These are phyloP conservation scores for Cladosporium cucumerinum DNA, from an alignment of 2,329 filamentous ascomycete species.

Conservation along the genomic window DNA sequence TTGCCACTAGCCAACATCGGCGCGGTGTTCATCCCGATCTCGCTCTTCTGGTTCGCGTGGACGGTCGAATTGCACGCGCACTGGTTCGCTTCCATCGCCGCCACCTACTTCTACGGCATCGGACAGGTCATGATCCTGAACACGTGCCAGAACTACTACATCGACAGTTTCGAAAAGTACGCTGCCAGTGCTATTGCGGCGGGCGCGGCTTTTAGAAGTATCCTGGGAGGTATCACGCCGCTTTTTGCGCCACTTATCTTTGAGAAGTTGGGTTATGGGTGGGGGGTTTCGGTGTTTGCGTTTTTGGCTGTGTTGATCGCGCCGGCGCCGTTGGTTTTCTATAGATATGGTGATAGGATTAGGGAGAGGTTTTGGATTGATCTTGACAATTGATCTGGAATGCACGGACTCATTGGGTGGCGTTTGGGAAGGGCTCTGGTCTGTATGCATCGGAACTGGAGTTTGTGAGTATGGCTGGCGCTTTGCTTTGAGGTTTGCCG, in stretches of 20 bases:
- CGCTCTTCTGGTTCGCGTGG: slow-evolving; percentile 47
- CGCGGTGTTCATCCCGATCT: slow-evolving; percentile 41
- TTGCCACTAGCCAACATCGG: slow-evolving; percentile 47
- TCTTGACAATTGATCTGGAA: slow-evolving; percentile 17
- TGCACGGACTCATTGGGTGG: not conserved
- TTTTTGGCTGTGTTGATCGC: slow-evolving; percentile 46
- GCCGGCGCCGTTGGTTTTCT: slow-evolving; percentile 51
- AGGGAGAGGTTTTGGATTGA: slow-evolving; percentile 46
- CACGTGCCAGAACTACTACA: slow-evolving; percentile 54
- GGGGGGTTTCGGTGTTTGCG: slow-evolving; percentile 49
- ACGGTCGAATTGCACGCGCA: slow-evolving; percentile 40
- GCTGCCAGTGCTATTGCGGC: slow-evolving; percentile 51
- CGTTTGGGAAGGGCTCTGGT: not conserved
- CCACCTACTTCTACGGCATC: slow-evolving; percentile 50
- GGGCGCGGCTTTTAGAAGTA: slow-evolving; percentile 45
- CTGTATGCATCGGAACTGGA: not conserved
- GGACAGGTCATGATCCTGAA: slow-evolving; percentile 54
- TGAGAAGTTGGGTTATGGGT: slow-evolving; percentile 47
- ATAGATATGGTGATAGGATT: slow-evolving; percentile 45
- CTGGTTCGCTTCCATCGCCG: slow-evolving; percentile 42
- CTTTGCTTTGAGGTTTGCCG: not conserved
- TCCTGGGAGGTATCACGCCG: slow-evolving; percentile 48
- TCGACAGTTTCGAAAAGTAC: slow-evolving; percentile 51
- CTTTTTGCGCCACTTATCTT: slow-evolving; percentile 45
- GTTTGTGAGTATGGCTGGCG: not conserved